These are phyloP conservation scores for Nemania abortiva DNA, from an alignment of 2,329 filamentous ascomycete genomes.

Conservation along the genomic window DNA sequence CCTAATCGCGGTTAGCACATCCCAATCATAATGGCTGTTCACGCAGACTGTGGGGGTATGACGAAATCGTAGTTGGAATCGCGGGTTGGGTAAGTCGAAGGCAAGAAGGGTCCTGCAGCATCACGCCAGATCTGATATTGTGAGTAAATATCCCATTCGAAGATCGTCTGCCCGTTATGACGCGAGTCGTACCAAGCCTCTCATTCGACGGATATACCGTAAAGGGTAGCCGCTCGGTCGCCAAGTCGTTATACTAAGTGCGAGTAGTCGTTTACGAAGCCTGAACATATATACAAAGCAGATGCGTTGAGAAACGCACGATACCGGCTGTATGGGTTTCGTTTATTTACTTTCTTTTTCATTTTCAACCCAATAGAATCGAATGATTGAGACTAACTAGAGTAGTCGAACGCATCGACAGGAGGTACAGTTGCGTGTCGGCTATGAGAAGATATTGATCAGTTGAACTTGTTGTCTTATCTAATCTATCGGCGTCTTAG, in stretches of 20 bases:
- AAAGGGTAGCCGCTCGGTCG: not conserved
- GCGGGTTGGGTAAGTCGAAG: conserved; percentile 38
- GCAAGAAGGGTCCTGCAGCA: conserved; percentile 40
- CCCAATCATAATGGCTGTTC: conserved; percentile 19
- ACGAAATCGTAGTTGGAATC: conserved; percentile 31
- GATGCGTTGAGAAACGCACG: no score
- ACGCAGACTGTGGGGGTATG: conserved; percentile 30
- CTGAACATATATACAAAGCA: not conserved
- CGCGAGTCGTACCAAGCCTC: not conserved
- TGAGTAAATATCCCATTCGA: conserved; percentile 14
- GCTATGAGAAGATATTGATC: not conserved
- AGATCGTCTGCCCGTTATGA: conserved; percentile 26
- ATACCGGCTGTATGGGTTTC: not conserved
- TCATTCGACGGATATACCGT: not conserved
- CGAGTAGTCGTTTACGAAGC: not conserved
- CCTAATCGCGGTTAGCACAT: not conserved
- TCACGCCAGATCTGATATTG: conserved; percentile 31
- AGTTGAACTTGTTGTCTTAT: conserved; percentile 5
- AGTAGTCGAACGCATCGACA: no score
- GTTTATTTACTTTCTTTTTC: not conserved
- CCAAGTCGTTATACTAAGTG: not conserved
- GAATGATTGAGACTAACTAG: no score
- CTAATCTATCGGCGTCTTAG: conserved; percentile 2
- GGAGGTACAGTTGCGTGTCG: not conserved
- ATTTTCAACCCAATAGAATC: not conserved